phyloP scores from a whole-genome alignment of 2,329 filamentous ascomycete genomes.

The Beauveria bassiana region DNA sequence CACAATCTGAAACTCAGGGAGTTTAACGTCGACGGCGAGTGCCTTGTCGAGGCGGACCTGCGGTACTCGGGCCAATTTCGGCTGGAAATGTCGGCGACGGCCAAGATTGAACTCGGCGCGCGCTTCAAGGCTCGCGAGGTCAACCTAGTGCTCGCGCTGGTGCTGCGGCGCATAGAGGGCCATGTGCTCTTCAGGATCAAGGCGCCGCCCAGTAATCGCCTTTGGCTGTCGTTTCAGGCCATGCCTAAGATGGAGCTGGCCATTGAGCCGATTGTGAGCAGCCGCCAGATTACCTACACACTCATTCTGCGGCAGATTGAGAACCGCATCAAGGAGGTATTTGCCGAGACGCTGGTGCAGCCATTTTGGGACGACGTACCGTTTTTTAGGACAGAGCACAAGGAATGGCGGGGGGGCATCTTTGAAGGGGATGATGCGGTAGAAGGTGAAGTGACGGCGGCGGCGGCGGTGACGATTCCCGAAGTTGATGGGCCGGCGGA shows the following conservation, averaged over 20 bases:
- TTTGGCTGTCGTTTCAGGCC: slow-evolving; percentile 95
- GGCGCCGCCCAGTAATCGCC: slow-evolving; percentile 84
- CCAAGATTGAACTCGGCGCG: slow-evolving; percentile 79
- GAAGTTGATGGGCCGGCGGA: not conserved
- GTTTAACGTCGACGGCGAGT: slow-evolving; percentile 84
- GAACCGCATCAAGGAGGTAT: slow-evolving; percentile 85
- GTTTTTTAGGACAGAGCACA: slow-evolving; percentile 73
- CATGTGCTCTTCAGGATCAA: slow-evolving; percentile 83
- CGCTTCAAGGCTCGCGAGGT: slow-evolving; percentile 89
- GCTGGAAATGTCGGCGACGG: slow-evolving; percentile 85
- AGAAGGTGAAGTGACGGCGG: slow-evolving; percentile 13
- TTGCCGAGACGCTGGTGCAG: slow-evolving; percentile 82
- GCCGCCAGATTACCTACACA: slow-evolving; percentile 89
- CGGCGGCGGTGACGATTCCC: not conserved
- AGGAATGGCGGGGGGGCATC: slow-evolving; percentile 78
- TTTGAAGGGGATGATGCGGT: slow-evolving; percentile 53
- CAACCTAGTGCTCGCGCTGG: slow-evolving; percentile 77
- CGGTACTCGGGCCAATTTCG: slow-evolving; percentile 85
- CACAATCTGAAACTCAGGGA: slow-evolving; percentile 85
- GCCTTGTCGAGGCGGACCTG: slow-evolving; percentile 77
- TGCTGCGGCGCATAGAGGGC: slow-evolving; percentile 77
- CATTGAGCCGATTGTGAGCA: slow-evolving; percentile 94
- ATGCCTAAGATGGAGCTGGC: slow-evolving; percentile 89
- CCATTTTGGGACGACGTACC: slow-evolving; percentile 97
- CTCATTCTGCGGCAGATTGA: slow-evolving; percentile 91